Base-by-base conservation (phyloP, 768 basidiomycete genomes). In the Phallus indusiatus region DNA sequence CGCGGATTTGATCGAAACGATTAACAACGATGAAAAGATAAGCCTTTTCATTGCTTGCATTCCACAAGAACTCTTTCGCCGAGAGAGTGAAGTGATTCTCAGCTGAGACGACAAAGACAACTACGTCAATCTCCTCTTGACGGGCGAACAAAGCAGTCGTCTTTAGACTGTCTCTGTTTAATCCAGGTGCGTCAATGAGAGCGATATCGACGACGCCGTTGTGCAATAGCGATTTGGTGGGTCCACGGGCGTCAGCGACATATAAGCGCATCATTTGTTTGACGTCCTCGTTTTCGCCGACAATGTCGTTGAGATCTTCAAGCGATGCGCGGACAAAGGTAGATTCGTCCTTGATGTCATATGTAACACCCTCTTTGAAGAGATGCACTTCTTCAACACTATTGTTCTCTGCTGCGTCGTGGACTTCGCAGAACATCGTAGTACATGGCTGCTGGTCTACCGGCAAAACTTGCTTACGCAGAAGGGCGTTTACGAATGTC, bases 21-120 rank as follows among this genome's bases (percentile, higher is more conserved):
- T 99, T 99, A 70, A 97, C 95, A 56, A 98, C 96, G 69, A 98
- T 88, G 77, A 99, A 99, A 53, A 99, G 76, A 69, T 94, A 95
- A 0, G 95, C 93, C 76, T 98, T 98, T 75, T 99, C 96, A 66
- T 91, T 88, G 74, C 88, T 90, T 1, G 95, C 94, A 65, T 84
- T 91, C 76, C 76, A 81, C 51, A 99, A 79, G 78, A 99, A 97
- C 70, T 97, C 94, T 69, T 88, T 90, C 14, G 93, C 88, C 4
- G 93, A 95, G 18, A 94, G 80, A 0, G 96, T 99, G 71, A 99
- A 95, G 76, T 98, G 95, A 72, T 99, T 98, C 75, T 96, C 94
- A 3, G 96, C 93, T 0, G 90, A 93, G 53, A 96, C 94, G 64
- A 97, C 94, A 70, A 97, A 99, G 59, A 99, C 95, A 59, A 99